Evolutionary conservation across 139 green algal genomes (phyloP), one percentile per base, ranked within the genome.

Genomic region (Chlorella sorokiniana): DNA sequence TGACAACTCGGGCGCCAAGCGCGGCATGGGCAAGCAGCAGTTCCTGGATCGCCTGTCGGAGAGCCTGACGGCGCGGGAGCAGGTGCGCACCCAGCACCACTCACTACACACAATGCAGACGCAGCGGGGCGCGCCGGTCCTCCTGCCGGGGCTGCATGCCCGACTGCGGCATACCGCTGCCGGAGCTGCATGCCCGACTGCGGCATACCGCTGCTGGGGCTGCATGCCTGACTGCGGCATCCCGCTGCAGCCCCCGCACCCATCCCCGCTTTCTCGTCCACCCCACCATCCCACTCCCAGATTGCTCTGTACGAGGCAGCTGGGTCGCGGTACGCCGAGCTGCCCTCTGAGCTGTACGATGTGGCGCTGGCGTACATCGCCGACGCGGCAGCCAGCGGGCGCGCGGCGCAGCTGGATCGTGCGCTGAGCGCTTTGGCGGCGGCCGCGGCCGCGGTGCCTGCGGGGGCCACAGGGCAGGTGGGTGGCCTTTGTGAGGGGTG

Each of bases 331-430:
- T 86, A 52, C 37, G 75, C 83, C 25, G 67, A 62, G 48, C 59
- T 82, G n/a, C 44, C 82, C 38, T 59, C 75, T 20, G 84, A 90
- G 74, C 69, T 86, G 41, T 89, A 86, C n/a, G 62, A 86, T 51
- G 64, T 82, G 27, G 83, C 86, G 2, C 29, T 90, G 38, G 83
- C 86, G 0, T 65, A 84, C 69, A 84, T 90, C 31, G 86, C 84
- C 0, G 79, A 81, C 48, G 86, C 67, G 2, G 38, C 59, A 10
- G 20, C 11, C 40, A 22, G 11, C 35, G 52, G 41, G 9, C 35
- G 65, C 18, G 54, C 84, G 0, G 64, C 14, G 27, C 62, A 73
- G 48, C 52, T 89, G 25, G 38, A 64, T n/a, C 29, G 42, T 18
- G 85, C 85, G 29, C 59, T 81, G 44, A 52, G 38, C 31, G 65